Conservation (phyloP, 352 stramenopile species). For the Blastocystis sp. region DNA sequence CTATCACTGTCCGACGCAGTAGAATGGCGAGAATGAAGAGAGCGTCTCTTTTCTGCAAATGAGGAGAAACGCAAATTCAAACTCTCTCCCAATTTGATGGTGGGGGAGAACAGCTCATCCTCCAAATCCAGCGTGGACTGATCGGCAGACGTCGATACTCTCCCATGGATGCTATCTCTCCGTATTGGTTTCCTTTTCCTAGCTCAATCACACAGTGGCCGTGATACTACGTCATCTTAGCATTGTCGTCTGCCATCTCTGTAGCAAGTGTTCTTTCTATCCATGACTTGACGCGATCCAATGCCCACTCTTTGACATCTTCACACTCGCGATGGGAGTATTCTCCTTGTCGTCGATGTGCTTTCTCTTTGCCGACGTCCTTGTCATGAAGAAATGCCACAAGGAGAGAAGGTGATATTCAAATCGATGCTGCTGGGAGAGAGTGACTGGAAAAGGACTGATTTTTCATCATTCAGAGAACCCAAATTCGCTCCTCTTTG, state of each 20-base stretch:
- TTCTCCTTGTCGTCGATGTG: background rate
- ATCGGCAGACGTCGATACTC: slow-evolving; percentile 57
- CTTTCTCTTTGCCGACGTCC: slow-evolving; percentile 18
- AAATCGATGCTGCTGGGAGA: too few relatives aligned
- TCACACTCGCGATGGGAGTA: slow-evolving; percentile 12
- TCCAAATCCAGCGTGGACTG: slow-evolving; percentile 64
- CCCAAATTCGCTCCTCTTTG: slow-evolving; percentile 2
- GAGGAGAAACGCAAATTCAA: background rate
- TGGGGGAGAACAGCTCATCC: slow-evolving; percentile 56
- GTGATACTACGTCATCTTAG: background rate
- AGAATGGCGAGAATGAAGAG: slow-evolving; percentile 9
- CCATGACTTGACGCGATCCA: background rate
- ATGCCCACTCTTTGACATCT: background rate
- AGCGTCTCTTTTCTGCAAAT: slow-evolving; percentile 24
- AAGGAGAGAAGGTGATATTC: too few relatives aligned
- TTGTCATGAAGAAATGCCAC: background rate
- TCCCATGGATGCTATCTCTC: slow-evolving; percentile 51
- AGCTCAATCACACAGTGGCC: background rate
- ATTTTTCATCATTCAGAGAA: background rate
- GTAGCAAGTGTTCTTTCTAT: background rate
- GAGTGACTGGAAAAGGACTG: background rate
- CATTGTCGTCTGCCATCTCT: background rate
- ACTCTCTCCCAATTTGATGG: slow-evolving; percentile 54
- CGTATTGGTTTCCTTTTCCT: slow-evolving; percentile 7
- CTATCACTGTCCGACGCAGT: slow-evolving; percentile 33